phyloP scores from a whole-genome alignment of 306 rosid species.

The Hylodesmum podocarpum region DNA sequence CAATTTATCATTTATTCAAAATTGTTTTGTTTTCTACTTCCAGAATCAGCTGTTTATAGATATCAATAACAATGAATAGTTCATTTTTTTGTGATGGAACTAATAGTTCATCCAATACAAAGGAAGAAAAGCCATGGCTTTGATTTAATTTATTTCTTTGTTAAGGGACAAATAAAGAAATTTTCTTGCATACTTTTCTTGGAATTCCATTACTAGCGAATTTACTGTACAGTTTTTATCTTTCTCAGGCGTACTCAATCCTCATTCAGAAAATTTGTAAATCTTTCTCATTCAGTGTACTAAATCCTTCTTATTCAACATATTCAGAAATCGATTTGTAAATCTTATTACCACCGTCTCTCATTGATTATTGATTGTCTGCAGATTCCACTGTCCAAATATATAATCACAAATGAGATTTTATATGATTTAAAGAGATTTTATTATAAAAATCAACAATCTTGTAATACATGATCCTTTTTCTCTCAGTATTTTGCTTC shows the following conservation, averaged over 20 bases:
- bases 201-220: not conserved
- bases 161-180: conserved; percentile 4
- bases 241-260: no score
- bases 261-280: no score
- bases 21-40: not conserved
- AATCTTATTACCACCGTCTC: no score
- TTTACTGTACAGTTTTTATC: not conserved
- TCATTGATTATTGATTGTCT: no score
- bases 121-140: not conserved
- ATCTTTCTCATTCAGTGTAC: no score
- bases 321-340: no score
- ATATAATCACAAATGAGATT: no score
- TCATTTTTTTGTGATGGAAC: conserved; percentile 1
- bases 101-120: conserved; percentile 11
- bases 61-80: conserved; percentile 8
- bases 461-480: no score
- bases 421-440: no score
- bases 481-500: not conserved
- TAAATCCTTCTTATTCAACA: not conserved
- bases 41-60: conserved; percentile 18
- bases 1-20: not conserved
- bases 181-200: not conserved
- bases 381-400: no score
- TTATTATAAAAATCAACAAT: no score
- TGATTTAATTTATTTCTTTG: conserved; percentile 6